Percentiles rank a stretch among this genome's conserved stretches.
Evolutionary conservation across 2,329 filamentous ascomycete genomes (phyloP).

Genomic region (Ploettnerulaceae sp.): DNA sequence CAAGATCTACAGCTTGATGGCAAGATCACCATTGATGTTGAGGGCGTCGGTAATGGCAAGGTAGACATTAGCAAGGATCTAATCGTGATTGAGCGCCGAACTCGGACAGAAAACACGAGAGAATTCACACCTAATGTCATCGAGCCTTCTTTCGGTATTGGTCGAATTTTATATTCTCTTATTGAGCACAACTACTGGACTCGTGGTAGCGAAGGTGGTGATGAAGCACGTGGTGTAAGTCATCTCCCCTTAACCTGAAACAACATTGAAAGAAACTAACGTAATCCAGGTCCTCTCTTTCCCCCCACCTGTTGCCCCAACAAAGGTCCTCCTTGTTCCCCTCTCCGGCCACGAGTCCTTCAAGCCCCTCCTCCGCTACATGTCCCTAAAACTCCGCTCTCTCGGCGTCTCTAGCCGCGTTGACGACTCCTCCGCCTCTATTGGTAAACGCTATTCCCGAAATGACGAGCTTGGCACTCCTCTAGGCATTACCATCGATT

Average conservation of each 20-base stretch:
- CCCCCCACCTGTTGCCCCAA: conserved; percentile 77
- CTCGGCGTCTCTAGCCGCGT: conserved; percentile 77
- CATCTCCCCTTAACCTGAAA: neutral
- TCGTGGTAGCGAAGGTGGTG: conserved; percentile 60
- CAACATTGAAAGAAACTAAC: neutral
- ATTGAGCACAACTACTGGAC: conserved; percentile 97
- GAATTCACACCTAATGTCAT: conserved; percentile 96
- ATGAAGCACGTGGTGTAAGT: conserved; percentile 83
- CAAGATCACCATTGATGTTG: conserved; percentile 72
- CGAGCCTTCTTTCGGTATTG: conserved; percentile 96
- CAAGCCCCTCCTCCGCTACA: conserved; percentile 65
- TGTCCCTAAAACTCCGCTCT: conserved; percentile 72
- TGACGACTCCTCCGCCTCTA: conserved; percentile 85
- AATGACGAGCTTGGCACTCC: conserved; percentile 96
- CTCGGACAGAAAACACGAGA: conserved; percentile 73
- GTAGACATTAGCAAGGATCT: conserved; percentile 76
- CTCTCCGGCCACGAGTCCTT: conserved; percentile 79
- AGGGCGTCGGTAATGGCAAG: conserved; percentile 61
- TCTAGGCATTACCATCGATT: conserved; percentile 90
- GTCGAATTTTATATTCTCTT: conserved; percentile 85
- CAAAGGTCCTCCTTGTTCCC: conserved; percentile 89
- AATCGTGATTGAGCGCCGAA: conserved; percentile 78
- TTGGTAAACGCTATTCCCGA: conserved; percentile 89
- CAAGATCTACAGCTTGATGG: conserved; percentile 68
- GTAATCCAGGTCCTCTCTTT: conserved; percentile 62